Evolutionary conservation across 2,329 filamentous ascomycete genomes (phyloP).

Genomic region (Aureobasidium sp.): DNA sequence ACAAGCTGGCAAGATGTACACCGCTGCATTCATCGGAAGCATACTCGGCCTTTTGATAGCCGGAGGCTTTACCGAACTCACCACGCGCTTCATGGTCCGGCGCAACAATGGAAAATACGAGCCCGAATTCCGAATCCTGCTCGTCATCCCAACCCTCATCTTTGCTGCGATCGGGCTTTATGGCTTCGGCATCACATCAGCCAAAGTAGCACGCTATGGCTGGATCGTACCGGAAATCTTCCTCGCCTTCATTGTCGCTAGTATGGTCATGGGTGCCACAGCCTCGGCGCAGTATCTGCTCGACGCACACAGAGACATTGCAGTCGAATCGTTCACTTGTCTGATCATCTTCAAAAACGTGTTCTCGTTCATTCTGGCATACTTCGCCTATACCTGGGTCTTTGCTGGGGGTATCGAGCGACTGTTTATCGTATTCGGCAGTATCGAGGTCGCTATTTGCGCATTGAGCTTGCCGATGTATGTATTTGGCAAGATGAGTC

Average conservation of each 20-base stretch:
- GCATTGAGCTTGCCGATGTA: conserved; percentile 66
- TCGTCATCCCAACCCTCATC: conserved; percentile 74
- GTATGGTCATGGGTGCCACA: conserved; percentile 88
- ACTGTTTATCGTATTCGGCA: conserved; percentile 62
- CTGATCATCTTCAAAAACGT: conserved; percentile 92
- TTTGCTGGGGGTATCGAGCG: conserved; percentile 51
- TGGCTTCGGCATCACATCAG: conserved; percentile 69
- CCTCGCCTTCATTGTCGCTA: conserved; percentile 73
- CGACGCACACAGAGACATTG: conserved; percentile 79
- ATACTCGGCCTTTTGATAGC: conserved; percentile 68
- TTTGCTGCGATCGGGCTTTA: conserved; percentile 71
- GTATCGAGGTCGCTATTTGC: conserved; percentile 71
- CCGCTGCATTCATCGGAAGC: conserved; percentile 76
- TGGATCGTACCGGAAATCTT: conserved; percentile 71
- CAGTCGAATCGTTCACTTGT: conserved; percentile 82
- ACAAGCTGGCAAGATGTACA: conserved; percentile 78
- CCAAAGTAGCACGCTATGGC: conserved; percentile 51
- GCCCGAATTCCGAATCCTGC: conserved; percentile 77
- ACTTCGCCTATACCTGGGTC: conserved; percentile 77
- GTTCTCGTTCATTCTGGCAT: conserved; percentile 80
- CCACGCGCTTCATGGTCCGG: conserved; percentile 59
- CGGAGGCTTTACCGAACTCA: conserved; percentile 64
- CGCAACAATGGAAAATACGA: conserved; percentile 77
- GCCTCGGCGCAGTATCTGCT: conserved; percentile 81
- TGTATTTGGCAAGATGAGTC: conserved; percentile 67